Base-by-base conservation (phyloP, 805 yeast genomes). In the Middelhovenomyces tepae region DNA sequence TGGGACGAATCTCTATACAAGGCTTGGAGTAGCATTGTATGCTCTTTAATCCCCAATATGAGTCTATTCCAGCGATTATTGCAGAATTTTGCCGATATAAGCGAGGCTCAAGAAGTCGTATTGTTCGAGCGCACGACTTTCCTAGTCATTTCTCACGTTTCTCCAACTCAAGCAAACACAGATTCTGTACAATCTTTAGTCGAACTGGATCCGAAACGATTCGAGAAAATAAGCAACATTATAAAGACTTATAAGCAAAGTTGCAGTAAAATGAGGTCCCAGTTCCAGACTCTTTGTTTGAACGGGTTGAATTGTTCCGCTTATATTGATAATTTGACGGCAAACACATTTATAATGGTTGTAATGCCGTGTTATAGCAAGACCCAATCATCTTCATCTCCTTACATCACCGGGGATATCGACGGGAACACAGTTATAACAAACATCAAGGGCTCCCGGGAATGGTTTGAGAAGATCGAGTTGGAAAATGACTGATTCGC, bases 11-110 rank as follows among this genome's bases (percentile, higher is more conserved):
- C 89, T 50, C 64, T 89, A 38, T 91, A 89, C 56, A 87, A 82
- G 55, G 98, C 98, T 1, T 91, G 98, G 98, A 83, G 95, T 2
- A 82, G 78, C 31, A 89, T 91, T 39, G 96, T 91, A 22, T 87
- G 97, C 51, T 81, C 95, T 2, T 66, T 91, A 45, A 89, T 91
- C 37, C 96, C 98, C 9, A 89, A 91, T 50, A 87, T 89, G 72
- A 68, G 73, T 23, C 60, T 75, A 10, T 81, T 85, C 50, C 89
- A 89, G 55, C 71, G 71, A 37, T 80, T 83, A 51, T 64, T 91
- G 39, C 60, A 76, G 29, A 77, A 75, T 45, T 73, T 91, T 50
- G 82, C 86, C 43, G 64, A 69, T 16, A 71, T 83, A 11, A 60
- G 86, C 36, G 78, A 80, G 41, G 95, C 95, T 0, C 82, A 80